A percentile compares a stretch with the other conserved stretches of the same genome.
Conservation (phyloP, 768 basidiomycete genomes). For the Leccinum pellstonianum region DNA sequence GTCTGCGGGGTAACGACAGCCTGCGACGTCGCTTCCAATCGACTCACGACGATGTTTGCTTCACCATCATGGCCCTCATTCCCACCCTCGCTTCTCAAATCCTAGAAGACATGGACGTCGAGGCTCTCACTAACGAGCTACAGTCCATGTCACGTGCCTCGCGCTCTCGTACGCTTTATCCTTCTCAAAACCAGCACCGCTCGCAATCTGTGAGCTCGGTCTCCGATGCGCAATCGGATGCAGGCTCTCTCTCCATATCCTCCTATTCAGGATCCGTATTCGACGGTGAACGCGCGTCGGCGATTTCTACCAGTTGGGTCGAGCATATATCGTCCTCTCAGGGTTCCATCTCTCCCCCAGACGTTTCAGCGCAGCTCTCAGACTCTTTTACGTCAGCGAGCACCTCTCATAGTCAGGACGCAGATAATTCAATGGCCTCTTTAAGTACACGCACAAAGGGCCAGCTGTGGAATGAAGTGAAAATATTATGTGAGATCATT, state of each 20-base stretch:
- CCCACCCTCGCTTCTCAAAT: constrained; percentile 66
- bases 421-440: constrained; percentile 9
- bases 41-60: constrained; percentile 75
- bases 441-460: constrained; percentile 54
- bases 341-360: constrained; percentile 1
- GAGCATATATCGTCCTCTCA: constrained; percentile 36
- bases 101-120: constrained; percentile 74
- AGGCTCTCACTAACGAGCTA: constrained; percentile 58
- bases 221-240: constrained; percentile 45
- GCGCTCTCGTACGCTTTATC: constrained; percentile 17
- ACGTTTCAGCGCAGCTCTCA: constrained; percentile 31
- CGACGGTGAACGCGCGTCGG: constrained; percentile 39
- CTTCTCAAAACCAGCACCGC: constrained; percentile 15
- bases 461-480: constrained; percentile 92
- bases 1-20: constrained; percentile 36
- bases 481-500: constrained; percentile 66
- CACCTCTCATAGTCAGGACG: constrained; percentile 33
- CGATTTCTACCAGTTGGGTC: constrained; percentile 45
- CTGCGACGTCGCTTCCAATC: constrained; percentile 71
- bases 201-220: constrained; percentile 37
- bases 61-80: constrained; percentile 68
- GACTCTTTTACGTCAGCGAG: constrained; percentile 41
- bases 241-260: constrained; percentile 41
- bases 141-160: constrained; percentile 43
- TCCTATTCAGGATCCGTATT: constrained; percentile 37